A percentile compares a stretch with the other conserved stretches of the same genome.
These are phyloP conservation scores for Akanthomyces muscarius DNA, from an alignment of 2,329 filamentous ascomycete genomes.

Conservation along the genomic window DNA sequence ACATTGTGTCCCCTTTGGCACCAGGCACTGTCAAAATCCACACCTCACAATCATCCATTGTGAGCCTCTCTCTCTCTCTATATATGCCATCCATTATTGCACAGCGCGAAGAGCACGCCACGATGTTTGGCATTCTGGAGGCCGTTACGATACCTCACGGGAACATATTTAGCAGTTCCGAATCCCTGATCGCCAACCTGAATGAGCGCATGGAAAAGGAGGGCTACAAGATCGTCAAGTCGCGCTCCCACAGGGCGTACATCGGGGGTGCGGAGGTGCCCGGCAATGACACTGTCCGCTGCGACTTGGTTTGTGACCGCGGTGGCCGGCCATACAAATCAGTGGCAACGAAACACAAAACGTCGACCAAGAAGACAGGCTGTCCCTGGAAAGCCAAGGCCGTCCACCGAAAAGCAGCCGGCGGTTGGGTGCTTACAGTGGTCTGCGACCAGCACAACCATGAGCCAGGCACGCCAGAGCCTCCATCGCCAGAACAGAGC, in stretches of 20 bases:
- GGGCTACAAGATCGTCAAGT: slow-evolving; percentile 45
- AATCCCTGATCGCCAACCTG: slow-evolving; percentile 39
- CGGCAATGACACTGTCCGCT: slow-evolving; percentile 41
- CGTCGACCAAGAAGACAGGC: slow-evolving; percentile 43
- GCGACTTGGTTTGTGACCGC: slow-evolving; percentile 43
- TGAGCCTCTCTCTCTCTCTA: too few relatives aligned
- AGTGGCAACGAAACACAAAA: slow-evolving; percentile 42
- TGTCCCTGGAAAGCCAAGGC: slow-evolving; percentile 45
- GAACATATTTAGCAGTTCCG: slow-evolving; percentile 37
- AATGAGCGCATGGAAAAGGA: slow-evolving; percentile 40
- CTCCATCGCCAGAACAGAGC: slow-evolving; percentile 31
- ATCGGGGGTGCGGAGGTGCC: slow-evolving; percentile 38
- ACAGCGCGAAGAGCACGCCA: slow-evolving; percentile 27
- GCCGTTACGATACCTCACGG: slow-evolving; percentile 35
- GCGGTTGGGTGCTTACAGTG: slow-evolving; percentile 43
- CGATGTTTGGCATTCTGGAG: slow-evolving; percentile 43
- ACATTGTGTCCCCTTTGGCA: neutral
- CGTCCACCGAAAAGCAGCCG: slow-evolving; percentile 40
- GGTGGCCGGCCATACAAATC: slow-evolving; percentile 42
- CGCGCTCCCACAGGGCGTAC: slow-evolving; percentile 39
- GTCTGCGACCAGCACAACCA: slow-evolving; percentile 43
- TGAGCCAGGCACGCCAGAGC: slow-evolving; percentile 41
- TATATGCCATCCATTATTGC: slow-evolving; percentile 17
- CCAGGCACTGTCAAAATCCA: slow-evolving; percentile 4
- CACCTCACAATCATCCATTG: neutral